Conservation (phyloP, 2,329 filamentous ascomycete genomes). For the Pseudogymnoascus sp. region DNA sequence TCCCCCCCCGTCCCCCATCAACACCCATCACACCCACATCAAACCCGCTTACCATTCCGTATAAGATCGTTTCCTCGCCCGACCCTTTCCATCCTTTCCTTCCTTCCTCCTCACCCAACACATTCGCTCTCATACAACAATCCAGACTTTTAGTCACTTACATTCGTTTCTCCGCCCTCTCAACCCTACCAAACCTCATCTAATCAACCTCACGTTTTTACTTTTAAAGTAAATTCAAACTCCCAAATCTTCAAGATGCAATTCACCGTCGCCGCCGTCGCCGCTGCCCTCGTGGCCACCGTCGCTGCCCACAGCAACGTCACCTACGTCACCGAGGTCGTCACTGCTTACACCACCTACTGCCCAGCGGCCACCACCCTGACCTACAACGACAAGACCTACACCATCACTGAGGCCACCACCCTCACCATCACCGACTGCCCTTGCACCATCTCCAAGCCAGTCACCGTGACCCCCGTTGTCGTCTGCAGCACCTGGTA, state of each 20-base stretch:
- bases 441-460: slow-evolving; percentile 61
- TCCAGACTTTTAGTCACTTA: slow-evolving; percentile 13
- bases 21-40: neutral
- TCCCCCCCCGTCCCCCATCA: neutral
- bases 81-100: neutral
- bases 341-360: slow-evolving; percentile 42
- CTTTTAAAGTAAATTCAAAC: neutral
- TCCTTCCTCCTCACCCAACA: slow-evolving; percentile 11
- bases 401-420: slow-evolving; percentile 48
- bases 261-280: slow-evolving; percentile 19
- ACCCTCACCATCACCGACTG: slow-evolving; percentile 66
- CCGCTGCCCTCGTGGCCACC: slow-evolving; percentile 19
- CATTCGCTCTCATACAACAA: neutral
- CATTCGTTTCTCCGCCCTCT: slow-evolving; percentile 4
- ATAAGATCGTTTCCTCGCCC: slow-evolving; percentile 6
- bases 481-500: slow-evolving; percentile 51
- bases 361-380: slow-evolving; percentile 45
- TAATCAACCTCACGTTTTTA: neutral
- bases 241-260: slow-evolving; percentile 20
- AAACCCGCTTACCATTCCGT: neutral
- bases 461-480: slow-evolving; percentile 45
- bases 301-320: slow-evolving; percentile 17
- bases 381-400: slow-evolving; percentile 39
- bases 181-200: neutral
- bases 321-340: slow-evolving; percentile 33